A percentile compares a stretch with the other conserved stretches of the same genome.
These are phyloP conservation scores for Fusarium metavorans DNA, from an alignment of 2,329 filamentous ascomycete genomes.

Conservation along the genomic window DNA sequence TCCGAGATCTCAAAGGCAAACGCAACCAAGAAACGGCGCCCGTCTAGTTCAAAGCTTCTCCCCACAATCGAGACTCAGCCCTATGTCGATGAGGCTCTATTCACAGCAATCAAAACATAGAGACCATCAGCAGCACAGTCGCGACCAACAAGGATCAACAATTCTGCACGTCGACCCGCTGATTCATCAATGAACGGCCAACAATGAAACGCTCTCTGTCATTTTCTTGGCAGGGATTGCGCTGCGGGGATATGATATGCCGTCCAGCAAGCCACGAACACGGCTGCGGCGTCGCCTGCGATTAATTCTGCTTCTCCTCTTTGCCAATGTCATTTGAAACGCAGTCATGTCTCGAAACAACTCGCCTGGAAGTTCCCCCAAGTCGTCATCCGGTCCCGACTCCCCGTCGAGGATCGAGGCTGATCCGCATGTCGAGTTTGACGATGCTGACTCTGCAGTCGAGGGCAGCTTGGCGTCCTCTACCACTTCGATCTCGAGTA, in stretches of 20 bases:
- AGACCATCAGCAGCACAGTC: background rate
- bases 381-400: background rate
- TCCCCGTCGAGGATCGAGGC: background rate
- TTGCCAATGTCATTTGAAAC: background rate
- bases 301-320: background rate
- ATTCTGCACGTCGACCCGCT: background rate
- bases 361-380: conserved; percentile 1
- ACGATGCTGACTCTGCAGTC: conserved; percentile 14
- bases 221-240: background rate
- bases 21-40: background rate
- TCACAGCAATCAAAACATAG: background rate
- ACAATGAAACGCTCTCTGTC: background rate
- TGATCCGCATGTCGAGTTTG: background rate
- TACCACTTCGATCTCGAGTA: conserved; percentile 28
- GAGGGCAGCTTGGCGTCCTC: conserved; percentile 9
- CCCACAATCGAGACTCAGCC: background rate
- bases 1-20: background rate
- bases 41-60: background rate
- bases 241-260: background rate
- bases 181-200: background rate
- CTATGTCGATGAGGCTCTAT: background rate
- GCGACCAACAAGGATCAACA: background rate
- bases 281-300: background rate
- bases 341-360: conserved; percentile 11
- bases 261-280: background rate